These are phyloP conservation scores for Aspergillaceae sp. DNA, from an alignment of 2,329 filamentous ascomycete genomes.

Conservation along the genomic window DNA sequence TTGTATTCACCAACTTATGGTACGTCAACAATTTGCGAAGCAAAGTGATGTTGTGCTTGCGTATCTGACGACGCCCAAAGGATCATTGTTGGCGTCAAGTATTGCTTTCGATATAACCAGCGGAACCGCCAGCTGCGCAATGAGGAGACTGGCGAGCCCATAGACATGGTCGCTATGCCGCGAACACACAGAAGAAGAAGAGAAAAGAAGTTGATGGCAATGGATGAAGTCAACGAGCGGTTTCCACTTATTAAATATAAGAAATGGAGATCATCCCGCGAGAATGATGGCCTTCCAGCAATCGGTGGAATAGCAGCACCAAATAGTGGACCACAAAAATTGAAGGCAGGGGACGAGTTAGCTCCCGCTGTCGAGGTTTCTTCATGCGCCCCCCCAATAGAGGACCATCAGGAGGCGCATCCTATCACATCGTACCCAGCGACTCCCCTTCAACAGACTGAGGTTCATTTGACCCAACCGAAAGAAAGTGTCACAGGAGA, in stretches of 20 bases:
- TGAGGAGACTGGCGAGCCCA: constrained; percentile 75
- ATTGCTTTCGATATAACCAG: constrained; percentile 97
- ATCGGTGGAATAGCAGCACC: constrained; percentile 73
- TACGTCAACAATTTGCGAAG: constrained; percentile 42
- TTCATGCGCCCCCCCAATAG: constrained; percentile 15
- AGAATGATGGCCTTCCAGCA: constrained; percentile 72
- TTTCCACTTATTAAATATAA: constrained; percentile 98
- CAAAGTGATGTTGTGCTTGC: not conserved
- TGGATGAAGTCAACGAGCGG: constrained; percentile 97
- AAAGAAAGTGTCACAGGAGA: constrained; percentile 11
- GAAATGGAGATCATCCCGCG: constrained; percentile 76
- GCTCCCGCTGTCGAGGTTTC: constrained; percentile 15
- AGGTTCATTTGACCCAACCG: constrained; percentile 2
- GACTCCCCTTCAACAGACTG: constrained; percentile 9
- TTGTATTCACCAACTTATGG: constrained; percentile 98
- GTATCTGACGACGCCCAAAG: constrained; percentile 41
- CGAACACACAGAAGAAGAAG: constrained; percentile 74
- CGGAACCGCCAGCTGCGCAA: constrained; percentile 71
- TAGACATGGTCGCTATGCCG: constrained; percentile 78
- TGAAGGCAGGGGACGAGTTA: constrained; percentile 52
- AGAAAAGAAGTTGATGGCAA: constrained; percentile 98
- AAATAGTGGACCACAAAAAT: constrained; percentile 60
- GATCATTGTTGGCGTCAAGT: constrained; percentile 99
- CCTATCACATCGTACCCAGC: constrained; percentile 10
- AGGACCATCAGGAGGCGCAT: constrained; percentile 11